Conservation (phyloP, 768 basidiomycete genomes). For the Mycena galopus region DNA sequence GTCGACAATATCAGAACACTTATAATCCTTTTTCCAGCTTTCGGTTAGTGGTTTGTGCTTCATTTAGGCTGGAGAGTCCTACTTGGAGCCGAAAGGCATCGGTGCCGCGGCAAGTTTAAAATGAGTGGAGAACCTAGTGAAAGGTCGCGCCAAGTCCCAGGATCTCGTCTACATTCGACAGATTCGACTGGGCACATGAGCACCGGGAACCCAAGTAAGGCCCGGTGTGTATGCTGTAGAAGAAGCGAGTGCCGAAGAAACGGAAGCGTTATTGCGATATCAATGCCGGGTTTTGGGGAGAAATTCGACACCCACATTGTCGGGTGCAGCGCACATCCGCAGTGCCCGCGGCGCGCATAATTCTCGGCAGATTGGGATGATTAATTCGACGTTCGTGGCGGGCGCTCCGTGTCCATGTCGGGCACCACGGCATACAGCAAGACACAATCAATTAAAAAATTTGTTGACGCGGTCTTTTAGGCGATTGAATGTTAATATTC, state of each 20-base stretch:
- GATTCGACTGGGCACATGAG: neutral
- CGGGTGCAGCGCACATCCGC: neutral
- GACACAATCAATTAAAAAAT: neutral
- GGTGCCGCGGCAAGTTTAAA: neutral
- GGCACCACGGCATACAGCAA: neutral
- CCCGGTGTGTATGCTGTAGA: neutral
- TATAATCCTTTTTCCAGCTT: too few relatives aligned
- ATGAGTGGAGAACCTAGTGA: too few relatives aligned
- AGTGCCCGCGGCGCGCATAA: neutral
- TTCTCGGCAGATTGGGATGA: neutral
- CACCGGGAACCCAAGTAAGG: neutral
- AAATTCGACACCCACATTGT: neutral
- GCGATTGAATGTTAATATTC: too few relatives aligned
- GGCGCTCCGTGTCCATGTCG: neutral
- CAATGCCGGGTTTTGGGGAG: neutral
- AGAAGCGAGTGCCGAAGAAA: too few relatives aligned
- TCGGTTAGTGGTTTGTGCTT: too few relatives aligned
- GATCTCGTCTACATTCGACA: neutral
- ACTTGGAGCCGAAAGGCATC: too few relatives aligned
- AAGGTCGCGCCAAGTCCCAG: slow-evolving; percentile 13
- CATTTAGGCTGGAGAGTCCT: too few relatives aligned
- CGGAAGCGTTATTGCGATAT: too few relatives aligned
- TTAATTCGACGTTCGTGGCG: neutral
- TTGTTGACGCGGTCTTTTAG: too few relatives aligned
- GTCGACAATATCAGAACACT: too few relatives aligned